Percentiles rank a stretch among this genome's conserved stretches.
These are phyloP conservation scores for Globisporangium mamillatum DNA, from an alignment of 352 stramenopile genomes.

Conservation along the genomic window DNA sequence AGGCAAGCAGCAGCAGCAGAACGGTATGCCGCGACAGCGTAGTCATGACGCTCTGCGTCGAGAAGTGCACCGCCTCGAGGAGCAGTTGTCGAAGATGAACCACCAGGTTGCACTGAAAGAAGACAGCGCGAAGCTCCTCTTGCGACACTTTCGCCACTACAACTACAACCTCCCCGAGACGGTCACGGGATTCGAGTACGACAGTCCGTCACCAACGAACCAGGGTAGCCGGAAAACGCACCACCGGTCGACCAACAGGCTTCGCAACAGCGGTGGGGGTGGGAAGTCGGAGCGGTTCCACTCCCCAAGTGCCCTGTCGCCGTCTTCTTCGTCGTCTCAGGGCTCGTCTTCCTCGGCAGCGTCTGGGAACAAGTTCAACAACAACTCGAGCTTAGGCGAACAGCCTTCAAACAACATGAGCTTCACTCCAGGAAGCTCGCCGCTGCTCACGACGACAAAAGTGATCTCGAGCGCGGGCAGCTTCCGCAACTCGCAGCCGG, in stretches of 20 bases:
- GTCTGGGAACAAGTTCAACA: constrained; percentile 15
- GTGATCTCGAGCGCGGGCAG: constrained; percentile 55
- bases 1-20: constrained; percentile 12
- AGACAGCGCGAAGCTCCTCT: constrained; percentile 45
- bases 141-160: constrained; percentile 73
- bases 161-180: constrained; percentile 81
- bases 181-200: constrained; percentile 41
- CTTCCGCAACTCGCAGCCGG: constrained; percentile 73
- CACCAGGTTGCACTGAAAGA: constrained; percentile 67
- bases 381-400: constrained; percentile 8
- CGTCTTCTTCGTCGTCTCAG: constrained; percentile 23
- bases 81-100: constrained; percentile 58
- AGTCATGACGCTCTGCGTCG: constrained; percentile 51
- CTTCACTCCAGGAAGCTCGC: constrained; percentile 61
- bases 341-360: constrained; percentile 16
- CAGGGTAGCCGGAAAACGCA: constrained; percentile 15
- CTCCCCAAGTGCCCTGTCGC: constrained; percentile 16
- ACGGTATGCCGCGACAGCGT: constrained; percentile 10
- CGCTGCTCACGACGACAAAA: constrained; percentile 61
- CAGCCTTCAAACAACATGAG: constrained; percentile 30
- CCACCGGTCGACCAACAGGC: constrained; percentile 9
- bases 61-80: constrained; percentile 56
- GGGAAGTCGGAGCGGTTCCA: constrained; percentile 21
- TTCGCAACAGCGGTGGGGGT: constrained; percentile 9
- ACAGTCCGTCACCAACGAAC: constrained; percentile 39